Evolutionary conservation across 2,329 filamentous ascomycete genomes (phyloP), one percentile per base, ranked within the genome.

Genomic region (Aspergillus sp.): DNA sequence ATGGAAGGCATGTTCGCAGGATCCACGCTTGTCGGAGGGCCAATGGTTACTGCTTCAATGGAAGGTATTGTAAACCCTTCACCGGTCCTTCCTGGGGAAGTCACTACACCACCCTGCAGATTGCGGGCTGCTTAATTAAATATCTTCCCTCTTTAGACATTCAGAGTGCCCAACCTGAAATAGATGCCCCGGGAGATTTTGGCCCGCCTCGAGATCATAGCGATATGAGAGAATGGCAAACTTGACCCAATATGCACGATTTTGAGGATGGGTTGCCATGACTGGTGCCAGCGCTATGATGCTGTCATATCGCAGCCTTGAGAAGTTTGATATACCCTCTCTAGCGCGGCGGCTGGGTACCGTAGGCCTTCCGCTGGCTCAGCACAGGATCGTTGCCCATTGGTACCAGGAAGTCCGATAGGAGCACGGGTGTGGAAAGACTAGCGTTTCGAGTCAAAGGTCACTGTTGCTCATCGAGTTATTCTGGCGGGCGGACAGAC

Each of bases 371-470:
- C 29, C 29, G 29, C 29, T 32, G 29, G 13, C 29, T 32, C 29
- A 6, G 13, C 29, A 32, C 29, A 32, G 13, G 29, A 32, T 32
- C 29, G 29, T 32, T 32, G 7, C 29, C 29, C 29, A 13, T 32
- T 13, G 29, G 46, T 40, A 32, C 40, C 46, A 48, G 46, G 46
- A 48, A 36, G 34, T 48, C 20, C 32, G 19, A n/a, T 32, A 13
- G 29, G 29, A 6, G 29, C 29, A 13, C 29, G 29, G 29, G 29
- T 32, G 29, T 32, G 29, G 29, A 32, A 32, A 13, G 13, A 32
- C 29, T 32, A 32, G 29, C 29, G 29, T 32, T 32, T 32, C 29
- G 13, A 32, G 29, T 32, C 29, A 32, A 13, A 32, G 29, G 29
- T 32, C 29, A 13, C 7, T 32, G 29, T 32, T 13, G 13, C 6